Conservation (phyloP, 75 land plant species). For the Adiantum capillusveneris region DNA sequence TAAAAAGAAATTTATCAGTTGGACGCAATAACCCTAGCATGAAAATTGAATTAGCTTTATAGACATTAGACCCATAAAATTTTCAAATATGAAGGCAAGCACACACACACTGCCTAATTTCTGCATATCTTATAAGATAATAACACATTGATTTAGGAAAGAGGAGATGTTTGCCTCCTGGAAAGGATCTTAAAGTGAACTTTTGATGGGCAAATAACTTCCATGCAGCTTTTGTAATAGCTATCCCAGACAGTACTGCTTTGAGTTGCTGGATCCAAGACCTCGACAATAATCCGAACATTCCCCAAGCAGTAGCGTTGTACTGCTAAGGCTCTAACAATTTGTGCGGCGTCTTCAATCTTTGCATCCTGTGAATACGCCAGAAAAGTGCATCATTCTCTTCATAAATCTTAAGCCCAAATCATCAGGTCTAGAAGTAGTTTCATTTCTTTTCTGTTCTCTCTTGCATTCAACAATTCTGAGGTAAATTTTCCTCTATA, state of each 20-base stretch:
- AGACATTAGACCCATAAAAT: too few relatives aligned
- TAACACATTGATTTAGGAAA: too few relatives aligned
- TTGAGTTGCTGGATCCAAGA: constrained; percentile 33
- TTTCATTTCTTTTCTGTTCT: too few relatives aligned
- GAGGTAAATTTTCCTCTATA: too few relatives aligned
- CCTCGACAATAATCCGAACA: constrained; percentile 36
- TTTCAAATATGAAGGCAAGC: too few relatives aligned
- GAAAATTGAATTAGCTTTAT: too few relatives aligned
- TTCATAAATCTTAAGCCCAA: too few relatives aligned
- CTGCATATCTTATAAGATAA: too few relatives aligned
- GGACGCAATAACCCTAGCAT: neutral
- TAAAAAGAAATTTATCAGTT: neutral
- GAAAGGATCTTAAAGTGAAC: constrained; percentile 37
- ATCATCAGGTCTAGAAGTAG: too few relatives aligned
- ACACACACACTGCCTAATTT: too few relatives aligned
- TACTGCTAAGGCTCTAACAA: constrained; percentile 28
- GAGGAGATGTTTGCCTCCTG: constrained; percentile 18
- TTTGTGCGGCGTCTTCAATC: constrained; percentile 39
- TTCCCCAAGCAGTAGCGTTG: constrained; percentile 35
- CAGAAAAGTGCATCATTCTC: neutral
- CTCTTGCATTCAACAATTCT: too few relatives aligned
- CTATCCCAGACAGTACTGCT: constrained; percentile 41
- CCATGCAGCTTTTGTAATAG: constrained; percentile 19
- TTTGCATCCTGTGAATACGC: constrained; percentile 29
- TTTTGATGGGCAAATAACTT: constrained; percentile 38